Evolutionary conservation across 2,329 filamentous ascomycete genomes (phyloP), one percentile per base, ranked within the genome.

Genomic region (Ceratocystis lukuohia): DNA sequence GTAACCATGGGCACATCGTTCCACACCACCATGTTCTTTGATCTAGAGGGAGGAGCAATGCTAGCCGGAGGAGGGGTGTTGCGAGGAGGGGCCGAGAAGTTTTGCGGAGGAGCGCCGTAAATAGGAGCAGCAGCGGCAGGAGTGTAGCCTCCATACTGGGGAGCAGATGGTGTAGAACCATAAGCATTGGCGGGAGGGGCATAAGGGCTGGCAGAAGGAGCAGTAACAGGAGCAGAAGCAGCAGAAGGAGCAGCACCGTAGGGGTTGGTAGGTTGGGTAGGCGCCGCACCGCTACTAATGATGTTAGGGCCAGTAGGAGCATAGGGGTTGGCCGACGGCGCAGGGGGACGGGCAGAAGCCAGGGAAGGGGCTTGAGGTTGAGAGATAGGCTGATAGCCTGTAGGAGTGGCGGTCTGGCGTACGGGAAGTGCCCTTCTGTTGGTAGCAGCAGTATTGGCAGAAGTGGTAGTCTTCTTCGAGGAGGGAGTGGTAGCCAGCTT

Each of bases 1-100:
- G 84, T 81, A 59, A 97, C 88, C 72, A 96, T 83, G 1, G 94
- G 94, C 64, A 95, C 88, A 75, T 99, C 94, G 71, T 99, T 99
- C 94, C 94, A 99, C 71, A 89, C 88, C 33, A 87, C 84, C 69
- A 87, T 86, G 69, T 88, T 87, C 72, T 86, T 87, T 67, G 84
- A 79, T 72, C 84, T 85, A 8, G 89, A 84, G 20, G 89, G 84
- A 25, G 91, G 86, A 17, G 62, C 62, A 62, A 68, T 64, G 25
- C 57, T 41, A 12, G 56, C 53, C 10, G 89, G 87, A n/a, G 86
- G 82, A 45, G 84, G 86, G 30, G 83, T 80, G 68, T 84, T 85
- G 69, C 88, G 84, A 64, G 79, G 77, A 66, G 79, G 77, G 20
- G 75, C 75, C 64, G 71, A 70, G 69, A 75, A 67, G 17, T 64